A percentile compares a stretch with the other conserved stretches of the same genome.
Evolutionary conservation across 1,139 yeast genomes (phyloP).

Genomic region (Diutina neorugosa): DNA sequence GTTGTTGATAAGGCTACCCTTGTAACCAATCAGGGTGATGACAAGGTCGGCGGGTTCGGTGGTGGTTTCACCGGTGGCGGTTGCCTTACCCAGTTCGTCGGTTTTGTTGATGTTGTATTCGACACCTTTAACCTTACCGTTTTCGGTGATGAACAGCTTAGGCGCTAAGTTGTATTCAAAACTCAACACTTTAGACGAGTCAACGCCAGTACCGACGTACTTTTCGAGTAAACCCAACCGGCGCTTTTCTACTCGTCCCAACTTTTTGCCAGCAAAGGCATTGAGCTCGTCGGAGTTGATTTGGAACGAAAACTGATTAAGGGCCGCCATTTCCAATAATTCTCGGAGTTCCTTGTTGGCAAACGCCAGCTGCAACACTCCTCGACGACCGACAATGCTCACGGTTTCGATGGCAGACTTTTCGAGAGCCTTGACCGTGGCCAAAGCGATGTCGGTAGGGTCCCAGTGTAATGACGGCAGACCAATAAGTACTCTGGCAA

Average conservation of each 20-base stretch:
- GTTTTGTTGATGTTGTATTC: conserved; percentile 37
- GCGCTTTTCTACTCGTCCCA: conserved; percentile 62
- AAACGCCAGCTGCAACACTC: conserved; percentile 73
- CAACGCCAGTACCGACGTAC: conserved; percentile 20
- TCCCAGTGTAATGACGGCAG: conserved; percentile 44
- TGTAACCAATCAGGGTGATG: conserved; percentile 78
- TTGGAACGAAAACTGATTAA: conserved; percentile 33
- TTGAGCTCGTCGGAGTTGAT: conserved; percentile 37
- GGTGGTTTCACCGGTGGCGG: conserved; percentile 23
- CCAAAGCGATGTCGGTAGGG: conserved; percentile 59
- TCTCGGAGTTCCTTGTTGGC: conserved; percentile 90
- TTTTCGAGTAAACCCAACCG: conserved; percentile 53
- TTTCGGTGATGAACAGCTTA: conserved; percentile 29
- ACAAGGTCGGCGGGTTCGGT: conserved; percentile 26
- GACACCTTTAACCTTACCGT: conserved; percentile 30
- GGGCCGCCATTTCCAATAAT: conserved; percentile 46
- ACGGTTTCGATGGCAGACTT: conserved; percentile 48
- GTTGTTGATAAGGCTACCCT: conserved; percentile 50
- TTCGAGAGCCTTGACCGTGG: conserved; percentile 44
- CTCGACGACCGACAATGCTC: conserved; percentile 75
- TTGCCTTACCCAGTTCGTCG: conserved; percentile 20
- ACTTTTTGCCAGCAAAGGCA: conserved; percentile 21
- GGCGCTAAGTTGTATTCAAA: conserved; percentile 67
- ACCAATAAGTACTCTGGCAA: conserved; percentile 66
- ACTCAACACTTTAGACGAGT: conserved; percentile 39